Evolutionary conservation across 306 rosid species (phyloP).

Genomic region (Cucumis melo): DNA sequence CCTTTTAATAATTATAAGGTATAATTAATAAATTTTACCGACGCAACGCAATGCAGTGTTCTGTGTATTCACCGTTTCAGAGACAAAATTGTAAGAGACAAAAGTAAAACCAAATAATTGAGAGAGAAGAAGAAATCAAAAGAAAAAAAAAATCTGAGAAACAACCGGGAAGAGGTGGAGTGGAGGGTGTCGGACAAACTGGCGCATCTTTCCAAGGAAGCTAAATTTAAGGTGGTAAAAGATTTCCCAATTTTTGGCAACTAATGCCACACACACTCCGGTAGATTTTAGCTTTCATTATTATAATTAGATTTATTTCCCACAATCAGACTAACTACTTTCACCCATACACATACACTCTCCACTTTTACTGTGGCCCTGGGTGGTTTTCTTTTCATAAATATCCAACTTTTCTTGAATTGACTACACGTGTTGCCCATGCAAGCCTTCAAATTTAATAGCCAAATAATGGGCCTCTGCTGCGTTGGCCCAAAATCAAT

Average conservation of each 20-base stretch:
- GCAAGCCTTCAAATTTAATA: too few relatives aligned
- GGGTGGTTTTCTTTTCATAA: too few relatives aligned
- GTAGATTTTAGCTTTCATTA: not conserved
- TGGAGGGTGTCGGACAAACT: constrained; percentile 7
- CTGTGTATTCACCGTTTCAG: not conserved
- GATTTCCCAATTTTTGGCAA: constrained; percentile 11
- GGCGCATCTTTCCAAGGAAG: constrained; percentile 12
- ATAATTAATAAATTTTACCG: not conserved
- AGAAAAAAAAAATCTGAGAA: not conserved
- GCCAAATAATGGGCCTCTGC: too few relatives aligned
- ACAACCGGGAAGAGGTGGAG: constrained; percentile 6
- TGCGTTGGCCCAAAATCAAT: too few relatives aligned
- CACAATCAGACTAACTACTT: too few relatives aligned
- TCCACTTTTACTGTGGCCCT: too few relatives aligned
- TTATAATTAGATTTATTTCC: not conserved
- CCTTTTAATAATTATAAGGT: too few relatives aligned
- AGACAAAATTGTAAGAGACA: constrained; percentile 10
- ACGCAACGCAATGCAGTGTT: not conserved
- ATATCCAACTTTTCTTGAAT: too few relatives aligned
- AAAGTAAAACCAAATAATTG: constrained; percentile 5
- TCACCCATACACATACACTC: too few relatives aligned
- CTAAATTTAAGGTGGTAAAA: constrained; percentile 25
- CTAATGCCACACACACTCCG: not conserved
- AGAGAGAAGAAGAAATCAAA: not conserved
- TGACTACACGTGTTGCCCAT: too few relatives aligned